A percentile compares a stretch with the other conserved stretches of the same genome.
Evolutionary conservation across 2,329 filamentous ascomycete species (phyloP).

Genomic region (Cercospora sojina): DNA sequence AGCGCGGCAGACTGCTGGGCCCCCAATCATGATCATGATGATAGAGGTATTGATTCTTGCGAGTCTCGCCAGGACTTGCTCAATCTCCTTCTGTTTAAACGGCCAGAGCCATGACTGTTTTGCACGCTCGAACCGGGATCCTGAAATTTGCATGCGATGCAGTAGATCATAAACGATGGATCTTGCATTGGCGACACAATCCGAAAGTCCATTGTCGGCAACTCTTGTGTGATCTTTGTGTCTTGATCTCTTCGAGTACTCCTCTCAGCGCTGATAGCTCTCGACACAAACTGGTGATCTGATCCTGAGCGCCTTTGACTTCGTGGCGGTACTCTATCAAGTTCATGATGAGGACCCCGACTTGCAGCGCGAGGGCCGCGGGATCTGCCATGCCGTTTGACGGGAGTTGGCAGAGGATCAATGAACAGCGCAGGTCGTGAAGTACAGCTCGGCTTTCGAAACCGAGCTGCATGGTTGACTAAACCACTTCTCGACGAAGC

Average conservation of each 20-base stretch:
- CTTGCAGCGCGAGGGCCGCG: not conserved
- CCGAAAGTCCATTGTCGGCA: not conserved
- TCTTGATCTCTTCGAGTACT: not conserved
- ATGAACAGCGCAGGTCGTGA: not conserved
- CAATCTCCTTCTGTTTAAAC: not conserved
- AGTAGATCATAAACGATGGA: not conserved
- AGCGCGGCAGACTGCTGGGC: not conserved
- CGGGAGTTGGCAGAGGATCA: not conserved
- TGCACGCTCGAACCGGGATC: not conserved
- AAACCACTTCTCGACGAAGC: not conserved
- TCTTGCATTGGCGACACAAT: not conserved
- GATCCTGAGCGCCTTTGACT: not conserved
- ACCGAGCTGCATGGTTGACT: not conserved
- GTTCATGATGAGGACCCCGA: not conserved
- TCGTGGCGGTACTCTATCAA: not conserved
- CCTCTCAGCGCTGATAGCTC: not conserved
- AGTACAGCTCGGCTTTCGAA: not conserved
- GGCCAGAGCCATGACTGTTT: not conserved
- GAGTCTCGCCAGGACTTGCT: not conserved
- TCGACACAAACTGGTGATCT: not conserved
- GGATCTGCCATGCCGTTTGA: not conserved
- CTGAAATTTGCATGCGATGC: not conserved
- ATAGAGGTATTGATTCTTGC: not conserved
- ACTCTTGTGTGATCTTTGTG: not conserved
- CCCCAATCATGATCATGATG: slow-evolving; percentile 6